phyloP scores from a whole-genome alignment of 2,329 filamentous ascomycete species.

The Talaromyces sp. region DNA sequence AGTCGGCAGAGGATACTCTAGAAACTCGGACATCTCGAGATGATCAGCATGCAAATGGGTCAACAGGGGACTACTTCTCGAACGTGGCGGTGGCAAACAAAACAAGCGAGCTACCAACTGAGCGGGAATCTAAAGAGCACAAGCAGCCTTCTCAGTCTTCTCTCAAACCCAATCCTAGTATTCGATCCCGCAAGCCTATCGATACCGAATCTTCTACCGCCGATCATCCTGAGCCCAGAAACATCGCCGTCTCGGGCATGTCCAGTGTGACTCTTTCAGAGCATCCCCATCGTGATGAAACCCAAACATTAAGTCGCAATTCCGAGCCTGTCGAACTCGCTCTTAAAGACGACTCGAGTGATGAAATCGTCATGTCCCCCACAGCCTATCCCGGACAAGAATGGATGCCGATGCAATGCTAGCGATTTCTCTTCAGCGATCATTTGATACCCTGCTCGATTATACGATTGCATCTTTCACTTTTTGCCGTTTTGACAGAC shows the following conservation, averaged over 20 bases:
- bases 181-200: constrained; percentile 15
- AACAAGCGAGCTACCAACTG: not conserved
- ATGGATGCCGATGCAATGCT: constrained; percentile 41
- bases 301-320: constrained; percentile 25
- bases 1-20: not conserved
- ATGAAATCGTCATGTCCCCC: constrained; percentile 52
- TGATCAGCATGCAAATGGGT: not conserved
- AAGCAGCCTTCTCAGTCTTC: not conserved
- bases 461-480: not conserved
- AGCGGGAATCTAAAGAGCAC: not conserved
- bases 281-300: constrained; percentile 27
- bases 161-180: constrained; percentile 3
- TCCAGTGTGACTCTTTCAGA: constrained; percentile 9
- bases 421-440: constrained; percentile 2
- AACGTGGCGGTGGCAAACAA: not conserved
- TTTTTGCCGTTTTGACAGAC: not conserved
- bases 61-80: not conserved
- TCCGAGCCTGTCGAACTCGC: constrained; percentile 39
- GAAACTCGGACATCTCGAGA: constrained; percentile 4
- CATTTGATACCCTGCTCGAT: constrained; percentile 2
- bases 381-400: constrained; percentile 54
- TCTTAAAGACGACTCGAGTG: constrained; percentile 42
- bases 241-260: constrained; percentile 10
- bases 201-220: not conserved
- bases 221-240: constrained; percentile 1